A percentile compares a stretch with the other conserved stretches of the same genome.
Evolutionary conservation across 768 basidiomycete species (phyloP).

Genomic region (Tylopilus sp.): DNA sequence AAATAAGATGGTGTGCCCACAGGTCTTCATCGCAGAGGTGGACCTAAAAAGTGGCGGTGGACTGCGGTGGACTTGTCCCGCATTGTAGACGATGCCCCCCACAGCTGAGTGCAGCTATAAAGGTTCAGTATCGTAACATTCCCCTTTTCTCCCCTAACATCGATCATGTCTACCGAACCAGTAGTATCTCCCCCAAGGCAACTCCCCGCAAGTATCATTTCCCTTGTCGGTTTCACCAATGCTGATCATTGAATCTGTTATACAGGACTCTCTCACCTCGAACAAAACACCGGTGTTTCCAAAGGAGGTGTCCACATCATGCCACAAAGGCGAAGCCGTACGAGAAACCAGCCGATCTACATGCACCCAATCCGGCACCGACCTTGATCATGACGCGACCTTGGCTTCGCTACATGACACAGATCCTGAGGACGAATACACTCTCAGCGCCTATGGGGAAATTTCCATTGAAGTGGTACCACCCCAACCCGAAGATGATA

Average conservation of each 20-base stretch:
- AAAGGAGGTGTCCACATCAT: background rate
- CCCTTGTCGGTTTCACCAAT: background rate
- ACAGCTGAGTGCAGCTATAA: constrained; percentile 11
- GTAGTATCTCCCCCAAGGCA: background rate
- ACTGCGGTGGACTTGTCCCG: background rate
- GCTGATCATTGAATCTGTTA: background rate
- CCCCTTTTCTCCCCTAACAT: background rate
- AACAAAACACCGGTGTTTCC: background rate
- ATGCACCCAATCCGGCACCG: background rate
- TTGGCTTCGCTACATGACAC: background rate
- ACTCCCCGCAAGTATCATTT: constrained; percentile 6
- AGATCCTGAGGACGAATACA: constrained; percentile 35
- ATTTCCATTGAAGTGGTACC: constrained; percentile 40
- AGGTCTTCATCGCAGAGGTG: too few relatives aligned
- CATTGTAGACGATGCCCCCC: constrained; percentile 17
- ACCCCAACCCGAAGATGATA: constrained; percentile 12
- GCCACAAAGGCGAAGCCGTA: background rate
- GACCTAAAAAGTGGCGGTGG: constrained; percentile 1
- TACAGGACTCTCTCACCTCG: constrained; percentile 8
- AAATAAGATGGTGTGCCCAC: too few relatives aligned
- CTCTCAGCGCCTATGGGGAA: constrained; percentile 43
- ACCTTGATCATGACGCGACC: background rate
- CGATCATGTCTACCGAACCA: constrained; percentile 8
- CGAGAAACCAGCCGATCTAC: background rate
- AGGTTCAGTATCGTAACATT: background rate